A percentile compares a stretch with the other conserved stretches of the same genome.
phyloP scores from a whole-genome alignment of 257 asterid species.

The Lantana camara region DNA sequence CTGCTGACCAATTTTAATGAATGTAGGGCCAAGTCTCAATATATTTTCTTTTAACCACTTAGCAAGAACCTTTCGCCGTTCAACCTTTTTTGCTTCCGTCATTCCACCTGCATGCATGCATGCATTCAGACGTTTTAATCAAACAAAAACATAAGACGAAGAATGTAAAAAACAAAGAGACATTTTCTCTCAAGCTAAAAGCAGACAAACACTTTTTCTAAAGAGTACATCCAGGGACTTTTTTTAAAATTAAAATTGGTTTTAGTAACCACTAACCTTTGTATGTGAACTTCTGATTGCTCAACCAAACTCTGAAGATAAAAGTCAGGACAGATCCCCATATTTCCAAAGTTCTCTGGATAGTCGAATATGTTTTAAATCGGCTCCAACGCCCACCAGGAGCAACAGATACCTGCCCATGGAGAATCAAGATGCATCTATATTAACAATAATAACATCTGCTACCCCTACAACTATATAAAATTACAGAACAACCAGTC shows the following conservation, averaged over 20 bases:
- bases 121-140: not conserved
- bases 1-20: conserved; percentile 97
- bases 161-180: no score
- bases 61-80: conserved; percentile 82
- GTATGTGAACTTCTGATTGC: conserved; percentile 82
- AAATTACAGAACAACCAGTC: no score
- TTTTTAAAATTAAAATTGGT: not conserved
- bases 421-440: conserved; percentile 1
- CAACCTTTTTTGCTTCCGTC: conserved; percentile 67
- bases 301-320: conserved; percentile 82
- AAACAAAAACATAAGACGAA: no score
- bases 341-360: conserved; percentile 93
- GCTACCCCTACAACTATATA: no score
- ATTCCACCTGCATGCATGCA: conserved; percentile 68
- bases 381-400: conserved; percentile 99
- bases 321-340: conserved; percentile 94
- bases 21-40: conserved; percentile 95
- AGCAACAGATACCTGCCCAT: conserved; percentile 86
- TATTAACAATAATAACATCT: no score
- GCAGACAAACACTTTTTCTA: no score
- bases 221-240: no score
- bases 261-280: conserved; percentile 57
- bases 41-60: conserved; percentile 95
- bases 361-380: conserved; percentile 91
- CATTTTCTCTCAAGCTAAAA: no score